Base-by-base conservation (phyloP, 2,329 filamentous ascomycete genomes). In the Coniella lustricola region DNA sequence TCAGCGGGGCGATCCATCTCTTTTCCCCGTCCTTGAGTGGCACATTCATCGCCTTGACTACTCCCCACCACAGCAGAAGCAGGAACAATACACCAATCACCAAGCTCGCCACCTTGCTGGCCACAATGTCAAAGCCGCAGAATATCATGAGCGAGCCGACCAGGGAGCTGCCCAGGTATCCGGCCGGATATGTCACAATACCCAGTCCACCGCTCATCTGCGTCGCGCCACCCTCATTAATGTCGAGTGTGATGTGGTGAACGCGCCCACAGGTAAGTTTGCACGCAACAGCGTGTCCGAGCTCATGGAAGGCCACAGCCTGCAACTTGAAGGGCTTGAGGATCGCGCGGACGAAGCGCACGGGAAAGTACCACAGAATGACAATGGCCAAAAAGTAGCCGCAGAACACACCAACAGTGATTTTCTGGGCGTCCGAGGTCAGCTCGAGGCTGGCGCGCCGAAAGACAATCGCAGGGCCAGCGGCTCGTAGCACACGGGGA, bases 281-380 rank as follows among this genome's bases (percentile, higher is more conserved):
- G 34, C 84, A 84, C 1, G 81, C 81, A 57, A 88, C 77, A 42
- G 86, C 86, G 65, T 90, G 86, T 12, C 84, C 80, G 60, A 90
- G 82, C 57, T 90, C 86, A 67, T 90, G 86, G 64, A 90, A 90
- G 33, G 86, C 86, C 55, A 90, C 90, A 44, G 87, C 84, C 17
- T 90, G 75, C 85, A 90, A 89, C 82, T 90, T 90, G 71, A 90
- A 90, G 3, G 86, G 86, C 85, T 85, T 90, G 32, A 90, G 68
- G 1, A 84, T 73, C 74, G 80, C 84, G 48, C 79, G 75, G n/a
- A 90, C 67, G 63, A 87, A 88, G 18, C 21, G 31, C 18, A 41
- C 29, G 1, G 86, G 86, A 1, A 90, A 64, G 66, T 90, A 90
- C 86, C 86, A 90, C 3, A 90, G 70, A 36, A 90, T 71, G 4